Evolutionary conservation across 805 yeast species (phyloP).

Genomic region (Yamadazyma insecticola): DNA sequence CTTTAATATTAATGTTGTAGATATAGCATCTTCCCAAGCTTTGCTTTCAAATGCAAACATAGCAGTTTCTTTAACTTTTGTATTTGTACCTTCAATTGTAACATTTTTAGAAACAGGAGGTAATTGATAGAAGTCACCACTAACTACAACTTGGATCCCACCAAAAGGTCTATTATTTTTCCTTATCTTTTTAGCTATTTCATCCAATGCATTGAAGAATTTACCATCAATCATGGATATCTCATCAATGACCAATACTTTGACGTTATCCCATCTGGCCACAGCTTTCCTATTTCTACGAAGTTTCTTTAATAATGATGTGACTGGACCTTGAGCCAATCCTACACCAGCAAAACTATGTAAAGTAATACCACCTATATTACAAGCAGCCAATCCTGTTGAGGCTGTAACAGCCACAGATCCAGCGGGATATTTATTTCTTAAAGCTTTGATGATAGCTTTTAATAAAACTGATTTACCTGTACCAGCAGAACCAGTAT

Average conservation of each 20-base stretch:
- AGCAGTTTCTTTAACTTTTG: conserved; percentile 14
- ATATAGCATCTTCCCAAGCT: conserved; percentile 58
- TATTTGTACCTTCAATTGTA: conserved; percentile 22
- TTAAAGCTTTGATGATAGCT: conserved; percentile 53
- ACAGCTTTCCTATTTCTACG: conserved; percentile 46
- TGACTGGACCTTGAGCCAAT: conserved; percentile 52
- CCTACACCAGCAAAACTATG: conserved; percentile 81
- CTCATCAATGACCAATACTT: conserved; percentile 71
- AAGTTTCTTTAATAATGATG: conserved; percentile 46
- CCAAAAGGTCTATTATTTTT: conserved; percentile 59
- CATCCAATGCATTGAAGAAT: conserved; percentile 59
- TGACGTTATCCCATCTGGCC: conserved; percentile 51
- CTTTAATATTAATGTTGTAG: conserved; percentile 52
- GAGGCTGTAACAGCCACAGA: conserved; percentile 77
- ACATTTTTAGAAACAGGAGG: conserved; percentile 60
- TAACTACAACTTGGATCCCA: conserved; percentile 68
- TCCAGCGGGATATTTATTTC: conserved; percentile 39
- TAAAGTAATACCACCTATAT: conserved; percentile 73
- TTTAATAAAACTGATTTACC: conserved; percentile 89
- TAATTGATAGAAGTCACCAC: conserved; percentile 80
- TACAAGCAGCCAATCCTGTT: conserved; percentile 80
- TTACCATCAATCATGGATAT: conserved; percentile 76
- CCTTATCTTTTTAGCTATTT: conserved; percentile 51
- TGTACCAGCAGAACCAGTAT: conserved; percentile 98
- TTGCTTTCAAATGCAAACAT: conserved; percentile 62